Evolutionary conservation across 192 early-diverging fungal species (phyloP).

Genomic region (Physocladia obscura): DNA sequence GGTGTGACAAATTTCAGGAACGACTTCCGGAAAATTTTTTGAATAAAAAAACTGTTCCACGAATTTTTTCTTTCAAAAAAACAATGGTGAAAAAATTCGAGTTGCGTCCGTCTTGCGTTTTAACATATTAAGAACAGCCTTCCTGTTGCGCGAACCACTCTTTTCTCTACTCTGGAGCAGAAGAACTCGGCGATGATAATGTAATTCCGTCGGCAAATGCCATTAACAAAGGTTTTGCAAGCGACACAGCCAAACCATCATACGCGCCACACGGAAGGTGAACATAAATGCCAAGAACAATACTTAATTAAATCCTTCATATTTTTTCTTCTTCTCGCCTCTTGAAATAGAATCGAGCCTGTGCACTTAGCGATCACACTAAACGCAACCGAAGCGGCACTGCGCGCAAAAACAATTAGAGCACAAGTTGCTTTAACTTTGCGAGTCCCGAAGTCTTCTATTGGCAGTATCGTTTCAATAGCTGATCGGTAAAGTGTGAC

Average conservation of each 20-base stretch:
- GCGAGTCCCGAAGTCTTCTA: not conserved
- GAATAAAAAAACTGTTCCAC: too few relatives aligned
- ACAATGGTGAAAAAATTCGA: too few relatives aligned
- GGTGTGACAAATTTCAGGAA: too few relatives aligned
- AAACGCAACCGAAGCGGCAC: not conserved
- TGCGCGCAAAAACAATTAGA: not conserved
- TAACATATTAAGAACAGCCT: too few relatives aligned
- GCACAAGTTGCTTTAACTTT: conserved; percentile 2
- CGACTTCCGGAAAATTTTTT: too few relatives aligned
- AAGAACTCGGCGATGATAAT: not conserved
- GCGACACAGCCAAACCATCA: not conserved
- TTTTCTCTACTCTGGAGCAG: not conserved
- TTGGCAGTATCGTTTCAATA: not conserved
- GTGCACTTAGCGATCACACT: not conserved
- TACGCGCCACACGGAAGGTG: conserved; percentile 26
- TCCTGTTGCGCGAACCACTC: conserved; percentile 4
- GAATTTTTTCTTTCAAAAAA: too few relatives aligned
- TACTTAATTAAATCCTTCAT: too few relatives aligned
- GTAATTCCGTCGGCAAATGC: not conserved
- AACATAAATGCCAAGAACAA: too few relatives aligned
- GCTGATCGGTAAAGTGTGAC: not conserved
- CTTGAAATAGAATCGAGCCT: not conserved
- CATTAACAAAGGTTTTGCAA: conserved; percentile 19
- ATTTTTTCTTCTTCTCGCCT: not conserved
- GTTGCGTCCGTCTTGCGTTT: too few relatives aligned